phyloP scores from a whole-genome alignment of 2,329 filamentous ascomycete genomes.

The Pseudogymnoascus sp. region DNA sequence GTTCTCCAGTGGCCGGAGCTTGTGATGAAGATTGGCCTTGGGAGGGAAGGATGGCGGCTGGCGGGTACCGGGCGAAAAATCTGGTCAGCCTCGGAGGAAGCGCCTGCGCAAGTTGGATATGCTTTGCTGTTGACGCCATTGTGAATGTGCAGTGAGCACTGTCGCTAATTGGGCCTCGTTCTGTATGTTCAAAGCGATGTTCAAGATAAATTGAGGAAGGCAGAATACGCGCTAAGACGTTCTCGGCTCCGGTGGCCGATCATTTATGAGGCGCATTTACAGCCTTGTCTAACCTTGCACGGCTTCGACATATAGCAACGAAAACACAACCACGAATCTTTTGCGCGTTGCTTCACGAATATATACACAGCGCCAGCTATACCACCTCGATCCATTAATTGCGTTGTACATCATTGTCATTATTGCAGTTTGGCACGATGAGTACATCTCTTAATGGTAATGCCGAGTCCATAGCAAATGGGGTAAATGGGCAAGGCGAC shows the following conservation, averaged over 20 bases:
- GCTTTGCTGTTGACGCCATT: constrained; percentile 19
- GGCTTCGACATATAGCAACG: not conserved
- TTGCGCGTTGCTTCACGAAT: not conserved
- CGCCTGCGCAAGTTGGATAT: constrained; percentile 52
- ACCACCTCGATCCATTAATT: constrained; percentile 9
- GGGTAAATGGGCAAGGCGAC: constrained; percentile 16
- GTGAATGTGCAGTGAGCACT: constrained; percentile 10
- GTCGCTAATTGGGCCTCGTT: not conserved
- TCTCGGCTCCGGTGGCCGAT: not conserved
- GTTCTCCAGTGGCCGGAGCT: not conserved
- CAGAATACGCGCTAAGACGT: not conserved
- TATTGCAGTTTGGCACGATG: not conserved
- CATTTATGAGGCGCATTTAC: constrained; percentile 6
- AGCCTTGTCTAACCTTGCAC: constrained; percentile 6
- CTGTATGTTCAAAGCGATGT: not conserved
- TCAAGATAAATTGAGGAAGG: constrained; percentile 8
- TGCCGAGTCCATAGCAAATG: constrained; percentile 15
- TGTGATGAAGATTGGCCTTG: constrained; percentile 11
- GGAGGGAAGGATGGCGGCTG: constrained; percentile 47
- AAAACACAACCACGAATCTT: not conserved
- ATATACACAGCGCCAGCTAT: constrained; percentile 1
- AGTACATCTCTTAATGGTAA: not conserved
- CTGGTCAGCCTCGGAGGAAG: constrained; percentile 70
- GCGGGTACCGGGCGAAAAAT: constrained; percentile 88
- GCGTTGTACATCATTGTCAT: not conserved